Evolutionary conservation across 805 yeast species (phyloP).

Genomic region (Ogataea sp.): DNA sequence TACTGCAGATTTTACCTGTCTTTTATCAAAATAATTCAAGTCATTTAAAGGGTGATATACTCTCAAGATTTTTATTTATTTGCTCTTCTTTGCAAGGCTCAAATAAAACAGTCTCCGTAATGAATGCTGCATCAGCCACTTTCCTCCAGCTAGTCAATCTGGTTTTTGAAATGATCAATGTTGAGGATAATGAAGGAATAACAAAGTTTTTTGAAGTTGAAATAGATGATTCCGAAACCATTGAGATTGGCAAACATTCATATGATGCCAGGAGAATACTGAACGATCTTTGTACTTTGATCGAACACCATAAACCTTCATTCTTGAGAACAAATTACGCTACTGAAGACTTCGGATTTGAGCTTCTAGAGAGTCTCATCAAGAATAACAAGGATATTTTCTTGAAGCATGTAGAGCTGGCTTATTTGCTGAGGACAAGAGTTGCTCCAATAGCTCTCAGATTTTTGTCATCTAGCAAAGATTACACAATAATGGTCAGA

Average conservation of each 20-base stretch:
- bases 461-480: slow-evolving; percentile 46
- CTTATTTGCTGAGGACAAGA: slow-evolving; percentile 53
- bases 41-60: slow-evolving; percentile 43
- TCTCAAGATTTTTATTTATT: slow-evolving; percentile 53
- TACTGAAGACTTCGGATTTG: slow-evolving; percentile 66
- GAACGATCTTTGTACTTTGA: slow-evolving; percentile 61
- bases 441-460: slow-evolving; percentile 73
- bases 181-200: slow-evolving; percentile 26
- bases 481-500: slow-evolving; percentile 66
- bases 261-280: slow-evolving; percentile 67
- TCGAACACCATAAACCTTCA: slow-evolving; percentile 48
- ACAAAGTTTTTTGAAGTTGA: slow-evolving; percentile 27
- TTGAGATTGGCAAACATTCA: slow-evolving; percentile 42
- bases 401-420: slow-evolving; percentile 52
- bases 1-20: slow-evolving; percentile 74
- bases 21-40: slow-evolving; percentile 57
- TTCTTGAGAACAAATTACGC: slow-evolving; percentile 45
- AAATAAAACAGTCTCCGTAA: slow-evolving; percentile 67
- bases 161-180: slow-evolving; percentile 59
- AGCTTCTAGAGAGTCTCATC: slow-evolving; percentile 72
- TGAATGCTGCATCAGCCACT: slow-evolving; percentile 90
- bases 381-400: slow-evolving; percentile 55
- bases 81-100: slow-evolving; percentile 66
- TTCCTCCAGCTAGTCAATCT: slow-evolving; percentile 76
- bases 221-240: slow-evolving; percentile 35